Evolutionary conservation across 2,329 filamentous ascomycete species (phyloP).

Genomic region (Albophoma yamanashiensis): DNA sequence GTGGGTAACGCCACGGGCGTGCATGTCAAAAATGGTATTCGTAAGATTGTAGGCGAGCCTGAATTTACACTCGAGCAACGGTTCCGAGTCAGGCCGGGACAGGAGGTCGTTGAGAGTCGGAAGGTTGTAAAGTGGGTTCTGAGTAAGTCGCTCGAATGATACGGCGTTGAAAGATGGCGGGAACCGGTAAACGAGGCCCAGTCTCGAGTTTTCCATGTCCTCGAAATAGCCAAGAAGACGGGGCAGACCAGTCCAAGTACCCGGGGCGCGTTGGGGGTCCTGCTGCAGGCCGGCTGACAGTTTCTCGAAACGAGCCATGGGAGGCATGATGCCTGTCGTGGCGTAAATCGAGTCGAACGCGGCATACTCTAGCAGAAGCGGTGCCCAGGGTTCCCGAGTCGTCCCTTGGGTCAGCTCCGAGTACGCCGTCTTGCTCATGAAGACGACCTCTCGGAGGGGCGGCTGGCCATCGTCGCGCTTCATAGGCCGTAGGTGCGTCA

Average conservation of each 20-base stretch:
- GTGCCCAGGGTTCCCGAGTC: conserved; percentile 36
- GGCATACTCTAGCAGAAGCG: conserved; percentile 62
- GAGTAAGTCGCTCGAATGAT: conserved; percentile 38
- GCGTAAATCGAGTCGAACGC: conserved; percentile 52
- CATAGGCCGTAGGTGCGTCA: conserved; percentile 36
- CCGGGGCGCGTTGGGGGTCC: conserved; percentile 38
- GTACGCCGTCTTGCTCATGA: conserved; percentile 40
- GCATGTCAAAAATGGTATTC: conserved; percentile 63
- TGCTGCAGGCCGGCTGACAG: conserved; percentile 47
- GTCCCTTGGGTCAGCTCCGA: conserved; percentile 33
- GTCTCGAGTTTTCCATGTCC: conserved; percentile 56
- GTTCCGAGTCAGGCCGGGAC: conserved; percentile 41
- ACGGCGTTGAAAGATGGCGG: conserved; percentile 53
- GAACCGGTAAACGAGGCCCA: conserved; percentile 67
- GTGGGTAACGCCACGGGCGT: conserved; percentile 58
- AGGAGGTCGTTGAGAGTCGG: conserved; percentile 46
- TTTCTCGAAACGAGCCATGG: conserved; percentile 55
- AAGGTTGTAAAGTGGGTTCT: conserved; percentile 38
- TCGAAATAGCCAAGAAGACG: conserved; percentile 62
- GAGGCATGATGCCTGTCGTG: conserved; percentile 50
- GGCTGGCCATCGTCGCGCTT: conserved; percentile 21
- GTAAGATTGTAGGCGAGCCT: conserved; percentile 62
- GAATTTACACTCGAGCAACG: conserved; percentile 65
- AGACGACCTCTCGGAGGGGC: conserved; percentile 33
- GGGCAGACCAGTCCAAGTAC: conserved; percentile 51